Percentiles rank a stretch among this genome's conserved stretches.
phyloP scores from a whole-genome alignment of 768 basidiomycete genomes.

The Boletus reticulatus region DNA sequence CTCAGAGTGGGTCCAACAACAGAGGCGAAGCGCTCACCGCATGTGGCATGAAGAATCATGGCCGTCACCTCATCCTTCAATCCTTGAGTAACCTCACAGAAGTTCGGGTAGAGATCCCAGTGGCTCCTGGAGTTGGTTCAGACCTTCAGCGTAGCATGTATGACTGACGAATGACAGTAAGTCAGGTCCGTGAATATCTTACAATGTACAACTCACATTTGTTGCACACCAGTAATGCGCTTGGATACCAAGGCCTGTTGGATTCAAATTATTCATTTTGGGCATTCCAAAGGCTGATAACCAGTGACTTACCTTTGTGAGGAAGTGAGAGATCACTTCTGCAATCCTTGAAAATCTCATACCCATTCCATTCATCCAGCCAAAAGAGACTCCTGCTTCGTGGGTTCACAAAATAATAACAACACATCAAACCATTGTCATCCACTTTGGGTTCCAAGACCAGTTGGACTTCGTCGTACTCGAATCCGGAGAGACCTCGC shows the following conservation, averaged over 20 bases:
- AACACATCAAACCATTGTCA: slow-evolving; percentile 19
- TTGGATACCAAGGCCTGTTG: slow-evolving; percentile 33
- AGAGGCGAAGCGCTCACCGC: slow-evolving; percentile 15
- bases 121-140: slow-evolving; percentile 30
- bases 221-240: slow-evolving; percentile 36
- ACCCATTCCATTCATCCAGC: slow-evolving; percentile 42
- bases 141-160: neutral
- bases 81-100: slow-evolving; percentile 13
- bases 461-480: slow-evolving; percentile 40
- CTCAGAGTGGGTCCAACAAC: neutral
- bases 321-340: slow-evolving; percentile 13
- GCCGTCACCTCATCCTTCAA: slow-evolving; percentile 27
- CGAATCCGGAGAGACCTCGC: slow-evolving; percentile 11
- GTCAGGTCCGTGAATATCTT: slow-evolving; percentile 2
- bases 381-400: slow-evolving; percentile 49
- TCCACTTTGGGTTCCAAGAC: slow-evolving; percentile 41
- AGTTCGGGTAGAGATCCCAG: slow-evolving; percentile 32
- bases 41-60: slow-evolving; percentile 27
- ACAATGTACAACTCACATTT: slow-evolving; percentile 3
- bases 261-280: neutral
- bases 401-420: slow-evolving; percentile 57
- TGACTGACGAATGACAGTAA: neutral
- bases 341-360: slow-evolving; percentile 29
- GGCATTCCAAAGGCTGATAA: neutral
- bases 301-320: slow-evolving; percentile 23